phyloP scores from a whole-genome alignment of 2,329 filamentous ascomycete genomes.

The Cladosporium sphaerospermum region DNA sequence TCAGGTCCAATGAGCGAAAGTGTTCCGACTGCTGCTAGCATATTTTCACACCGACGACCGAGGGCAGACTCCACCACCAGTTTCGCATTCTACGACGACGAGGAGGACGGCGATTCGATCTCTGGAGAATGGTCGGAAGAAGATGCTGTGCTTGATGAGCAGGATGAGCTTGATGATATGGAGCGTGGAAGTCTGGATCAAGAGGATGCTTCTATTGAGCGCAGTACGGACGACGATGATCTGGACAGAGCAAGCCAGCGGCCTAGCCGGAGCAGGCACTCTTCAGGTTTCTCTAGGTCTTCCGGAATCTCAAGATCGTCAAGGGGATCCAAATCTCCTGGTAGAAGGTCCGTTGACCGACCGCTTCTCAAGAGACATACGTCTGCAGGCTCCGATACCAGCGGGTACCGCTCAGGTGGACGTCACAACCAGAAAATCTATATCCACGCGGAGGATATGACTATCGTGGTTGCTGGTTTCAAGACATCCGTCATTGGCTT shows the following conservation, averaged over 20 bases:
- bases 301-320: conserved; percentile 17
- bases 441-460: conserved; percentile 87
- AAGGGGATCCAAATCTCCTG: conserved; percentile 9
- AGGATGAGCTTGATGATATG: conserved; percentile 27
- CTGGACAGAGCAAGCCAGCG: conserved; percentile 17
- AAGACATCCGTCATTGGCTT: conserved; percentile 67
- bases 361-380: conserved; percentile 66
- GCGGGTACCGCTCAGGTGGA: conserved; percentile 53
- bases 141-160: conserved; percentile 41
- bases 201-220: conserved; percentile 28
- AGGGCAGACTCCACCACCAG: conserved; percentile 80
- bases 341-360: conserved; percentile 43
- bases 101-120: conserved; percentile 56
- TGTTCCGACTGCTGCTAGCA: conserved; percentile 87
- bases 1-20: conserved; percentile 91
- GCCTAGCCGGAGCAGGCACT: conserved; percentile 50
- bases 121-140: conserved; percentile 46
- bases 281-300: conserved; percentile 44
- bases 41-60: conserved; percentile 76
- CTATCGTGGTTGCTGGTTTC: conserved; percentile 89
- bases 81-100: conserved; percentile 71
- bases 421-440: conserved; percentile 84
- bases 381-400: conserved; percentile 63
- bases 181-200: conserved; percentile 36
- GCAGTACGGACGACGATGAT: conserved; percentile 29